These are phyloP conservation scores for Teratosphaeria viscida DNA, from an alignment of 2,329 filamentous ascomycete species.

Conservation along the genomic window DNA sequence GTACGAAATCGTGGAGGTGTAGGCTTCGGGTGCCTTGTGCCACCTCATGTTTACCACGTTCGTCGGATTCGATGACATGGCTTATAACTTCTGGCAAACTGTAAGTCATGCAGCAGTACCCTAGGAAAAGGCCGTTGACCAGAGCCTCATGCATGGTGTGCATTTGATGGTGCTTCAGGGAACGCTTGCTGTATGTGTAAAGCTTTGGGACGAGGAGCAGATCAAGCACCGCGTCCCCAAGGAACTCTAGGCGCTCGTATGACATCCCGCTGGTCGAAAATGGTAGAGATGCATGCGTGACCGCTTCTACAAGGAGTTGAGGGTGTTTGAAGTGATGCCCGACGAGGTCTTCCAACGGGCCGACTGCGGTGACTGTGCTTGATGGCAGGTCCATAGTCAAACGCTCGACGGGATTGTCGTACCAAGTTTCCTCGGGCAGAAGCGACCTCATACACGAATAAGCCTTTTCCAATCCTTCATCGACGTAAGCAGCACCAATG, in stretches of 20 bases:
- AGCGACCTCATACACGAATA: slow-evolving; percentile 56
- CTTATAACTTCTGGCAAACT: slow-evolving; percentile 26
- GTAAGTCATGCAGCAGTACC: slow-evolving; percentile 60
- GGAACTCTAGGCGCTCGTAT: slow-evolving; percentile 10
- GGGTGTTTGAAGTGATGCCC: slow-evolving; percentile 54
- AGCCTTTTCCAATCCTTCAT: slow-evolving; percentile 56
- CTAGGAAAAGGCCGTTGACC: slow-evolving; percentile 71
- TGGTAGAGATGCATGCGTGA: slow-evolving; percentile 54
- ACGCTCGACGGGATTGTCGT: slow-evolving; percentile 4
- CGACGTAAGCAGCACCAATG: slow-evolving; percentile 62
- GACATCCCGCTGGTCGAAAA: slow-evolving; percentile 8
- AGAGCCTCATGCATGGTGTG: slow-evolving; percentile 65
- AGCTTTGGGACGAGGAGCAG: slow-evolving; percentile 58
- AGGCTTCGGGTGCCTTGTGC: slow-evolving; percentile 1
- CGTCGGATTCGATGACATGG: slow-evolving; percentile 9
- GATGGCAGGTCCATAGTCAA: slow-evolving; percentile 32
- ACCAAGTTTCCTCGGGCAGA: slow-evolving; percentile 41
- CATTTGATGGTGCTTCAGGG: slow-evolving; percentile 51
- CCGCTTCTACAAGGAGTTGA: slow-evolving; percentile 61
- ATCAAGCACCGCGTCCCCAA: slow-evolving; percentile 45
- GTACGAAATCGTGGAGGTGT: slow-evolving; percentile 23
- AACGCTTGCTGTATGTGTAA: slow-evolving; percentile 37
- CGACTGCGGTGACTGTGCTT: slow-evolving; percentile 32
- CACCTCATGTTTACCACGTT: slow-evolving; percentile 3
- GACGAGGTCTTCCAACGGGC: slow-evolving; percentile 52